Percentiles rank a stretch among this genome's conserved stretches.
Evolutionary conservation across 2,329 filamentous ascomycete species (phyloP).

Genomic region (Nemania abortiva): DNA sequence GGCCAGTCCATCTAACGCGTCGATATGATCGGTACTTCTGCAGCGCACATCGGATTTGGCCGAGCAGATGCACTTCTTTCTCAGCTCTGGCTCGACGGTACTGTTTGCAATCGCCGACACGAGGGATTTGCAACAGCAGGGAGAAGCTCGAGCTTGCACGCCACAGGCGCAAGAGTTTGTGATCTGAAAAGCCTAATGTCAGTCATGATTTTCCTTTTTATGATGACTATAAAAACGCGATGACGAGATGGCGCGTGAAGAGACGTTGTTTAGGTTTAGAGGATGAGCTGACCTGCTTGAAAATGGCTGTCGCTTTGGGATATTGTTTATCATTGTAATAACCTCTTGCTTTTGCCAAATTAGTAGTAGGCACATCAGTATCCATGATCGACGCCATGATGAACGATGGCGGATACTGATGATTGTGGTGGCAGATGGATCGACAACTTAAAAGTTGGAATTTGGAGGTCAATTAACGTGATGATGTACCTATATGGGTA

Average conservation of each 20-base stretch:
- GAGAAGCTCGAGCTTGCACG: conserved; percentile 31
- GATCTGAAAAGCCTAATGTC: conserved; percentile 28
- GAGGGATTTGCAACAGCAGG: conserved; percentile 42
- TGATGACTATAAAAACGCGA: neutral
- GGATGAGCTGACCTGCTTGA: conserved; percentile 31
- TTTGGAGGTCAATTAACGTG: neutral
- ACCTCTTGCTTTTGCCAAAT: conserved; percentile 21
- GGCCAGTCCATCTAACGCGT: conserved; percentile 46
- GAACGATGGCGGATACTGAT: conserved; percentile 3
- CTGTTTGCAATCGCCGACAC: conserved; percentile 39
- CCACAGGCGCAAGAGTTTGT: conserved; percentile 43
- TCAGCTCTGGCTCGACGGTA: conserved; percentile 41
- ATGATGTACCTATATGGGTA: neutral
- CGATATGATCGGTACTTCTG: conserved; percentile 41
- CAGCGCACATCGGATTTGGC: conserved; percentile 44
- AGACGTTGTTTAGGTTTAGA: neutral
- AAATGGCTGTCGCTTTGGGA: conserved; percentile 28
- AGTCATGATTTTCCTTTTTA: neutral
- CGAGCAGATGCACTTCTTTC: conserved; percentile 45
- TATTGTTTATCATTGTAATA: conserved; percentile 30
- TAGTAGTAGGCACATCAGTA: neutral
- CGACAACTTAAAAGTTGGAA: neutral
- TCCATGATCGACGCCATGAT: conserved; percentile 23
- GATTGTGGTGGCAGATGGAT: neutral
- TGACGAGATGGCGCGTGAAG: neutral